Percentiles rank a stretch among this genome's conserved stretches.
These are phyloP conservation scores for Bipolaris cookei DNA, from an alignment of 2,329 filamentous ascomycete species.

Conservation along the genomic window DNA sequence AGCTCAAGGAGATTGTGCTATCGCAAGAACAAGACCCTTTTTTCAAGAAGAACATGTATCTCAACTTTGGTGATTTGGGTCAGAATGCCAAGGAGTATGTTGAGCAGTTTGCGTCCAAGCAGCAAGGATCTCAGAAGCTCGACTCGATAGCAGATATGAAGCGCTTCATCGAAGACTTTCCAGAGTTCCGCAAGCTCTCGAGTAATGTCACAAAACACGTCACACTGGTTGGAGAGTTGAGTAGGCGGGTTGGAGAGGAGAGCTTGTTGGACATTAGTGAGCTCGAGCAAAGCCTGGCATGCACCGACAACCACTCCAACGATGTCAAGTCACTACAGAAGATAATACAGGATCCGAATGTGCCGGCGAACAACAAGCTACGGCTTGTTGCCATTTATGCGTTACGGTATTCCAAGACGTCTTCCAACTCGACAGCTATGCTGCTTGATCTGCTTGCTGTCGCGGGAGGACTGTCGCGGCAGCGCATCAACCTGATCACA, in stretches of 20 bases:
- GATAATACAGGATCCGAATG: slow-evolving; percentile 78
- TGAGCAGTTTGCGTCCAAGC: slow-evolving; percentile 96
- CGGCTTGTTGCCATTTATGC: slow-evolving; percentile 93
- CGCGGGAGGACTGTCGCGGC: slow-evolving; percentile 77
- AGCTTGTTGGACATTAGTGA: slow-evolving; percentile 95
- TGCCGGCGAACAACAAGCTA: slow-evolving; percentile 83
- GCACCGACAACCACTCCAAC: slow-evolving; percentile 90
- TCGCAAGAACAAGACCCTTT: slow-evolving; percentile 98
- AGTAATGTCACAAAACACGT: slow-evolving; percentile 99
- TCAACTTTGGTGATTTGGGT: slow-evolving; percentile 94
- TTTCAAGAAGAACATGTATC: slow-evolving; percentile 99
- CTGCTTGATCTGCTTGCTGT: slow-evolving; percentile 85
- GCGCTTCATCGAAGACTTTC: slow-evolving; percentile 97
- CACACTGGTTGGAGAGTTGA: slow-evolving; percentile 91
- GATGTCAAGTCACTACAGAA: slow-evolving; percentile 93
- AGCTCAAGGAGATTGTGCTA: slow-evolving; percentile 91
- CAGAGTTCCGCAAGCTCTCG: slow-evolving; percentile 94
- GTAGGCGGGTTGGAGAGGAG: slow-evolving; percentile 82
- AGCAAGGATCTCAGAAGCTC: slow-evolving; percentile 94
- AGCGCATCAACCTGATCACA: slow-evolving; percentile 78
- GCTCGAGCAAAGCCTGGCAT: slow-evolving; percentile 93
- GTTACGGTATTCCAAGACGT: slow-evolving; percentile 86
- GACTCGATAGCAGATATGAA: slow-evolving; percentile 99
- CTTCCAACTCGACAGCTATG: slow-evolving; percentile 81
- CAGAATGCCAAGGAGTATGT: slow-evolving; percentile 99